Base-by-base conservation (phyloP, 441 rosid species). In the Pelargonium myrrhifolium region DNA sequence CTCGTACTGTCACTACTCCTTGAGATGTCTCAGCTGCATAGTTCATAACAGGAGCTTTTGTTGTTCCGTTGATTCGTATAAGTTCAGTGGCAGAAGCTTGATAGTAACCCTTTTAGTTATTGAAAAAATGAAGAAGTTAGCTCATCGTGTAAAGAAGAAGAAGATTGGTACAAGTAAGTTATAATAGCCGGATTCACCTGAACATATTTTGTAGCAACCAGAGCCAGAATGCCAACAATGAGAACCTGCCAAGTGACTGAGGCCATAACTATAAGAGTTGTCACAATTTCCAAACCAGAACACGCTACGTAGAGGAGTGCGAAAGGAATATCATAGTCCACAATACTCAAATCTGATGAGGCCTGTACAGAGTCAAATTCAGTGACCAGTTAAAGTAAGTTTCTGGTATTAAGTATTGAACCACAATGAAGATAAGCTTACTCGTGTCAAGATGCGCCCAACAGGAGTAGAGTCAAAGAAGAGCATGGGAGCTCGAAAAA, bases 161-260 rank as follows among this genome's bases (percentile, higher is more conserved):
- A n/a, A n/a, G n/a, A 31, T 3, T 3, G 35, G 35, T 28, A 2
- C 64, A 58, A 35, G 65, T 39, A 74, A 73, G 22, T 26, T 1
- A 22, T 43, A 18, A 22, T 4, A 68, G 47, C 20, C 39, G 0
- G 56, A 65, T 15, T 4, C 67, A 93, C 96, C 97, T 89, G 97
- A 73, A 85, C 85, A 74, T 84, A 85, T 71, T 78, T 78, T 15
- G 90, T 71, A 21, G 86, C 92, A 20, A 77, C 78, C 68, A 85
- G 65, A 24, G 89, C 86, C 56, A 89, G 71, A 68, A 86, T 69
- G 63, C 86, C 93, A 15, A 84, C 83, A 21, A 90, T 75, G 17
- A 90, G 89, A 65, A 90, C 92, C 82, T 85, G 98, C 98, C 98
- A 90, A 35, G 96, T 93, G 61, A 93, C 87, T 11, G 85, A 87